phyloP scores from a whole-genome alignment of 2,329 filamentous ascomycete species.

The Orbilia javanica region DNA sequence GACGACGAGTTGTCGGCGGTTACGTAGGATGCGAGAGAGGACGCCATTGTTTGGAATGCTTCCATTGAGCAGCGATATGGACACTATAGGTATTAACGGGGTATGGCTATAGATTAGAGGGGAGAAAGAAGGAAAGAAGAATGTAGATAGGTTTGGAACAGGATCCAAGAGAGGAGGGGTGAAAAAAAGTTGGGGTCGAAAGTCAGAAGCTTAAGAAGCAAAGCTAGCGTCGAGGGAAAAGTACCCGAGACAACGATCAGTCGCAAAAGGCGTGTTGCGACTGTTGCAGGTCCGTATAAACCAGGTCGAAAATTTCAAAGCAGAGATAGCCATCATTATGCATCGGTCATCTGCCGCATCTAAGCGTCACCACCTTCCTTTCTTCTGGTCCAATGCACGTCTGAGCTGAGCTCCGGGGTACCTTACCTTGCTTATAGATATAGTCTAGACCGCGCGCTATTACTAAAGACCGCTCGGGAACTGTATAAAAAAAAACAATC shows the following conservation, averaged over 20 bases:
- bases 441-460: no score
- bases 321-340: no score
- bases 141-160: neutral
- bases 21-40: conserved; percentile 32
- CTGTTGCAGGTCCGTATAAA: conserved; percentile 2
- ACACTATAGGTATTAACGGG: neutral
- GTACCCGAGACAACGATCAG: neutral
- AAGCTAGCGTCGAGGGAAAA: neutral
- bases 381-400: no score
- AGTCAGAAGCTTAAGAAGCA: neutral
- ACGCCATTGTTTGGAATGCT: conserved; percentile 52
- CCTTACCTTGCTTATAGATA: no score
- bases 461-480: no score
- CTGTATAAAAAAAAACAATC: no score
- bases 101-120: neutral
- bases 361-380: conserved; percentile 32
- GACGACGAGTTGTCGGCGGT: conserved; percentile 32
- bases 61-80: conserved; percentile 20
- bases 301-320: conserved; percentile 18
- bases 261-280: conserved; percentile 16
- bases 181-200: neutral
- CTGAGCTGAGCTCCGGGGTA: neutral
- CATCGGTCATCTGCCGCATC: conserved; percentile 19
- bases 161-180: neutral
- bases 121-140: neutral